Evolutionary conservation across 495 filamentous ascomycete genomes (phyloP), one percentile per base, ranked within the genome.

Genomic region (Talaromyces adpressus): DNA sequence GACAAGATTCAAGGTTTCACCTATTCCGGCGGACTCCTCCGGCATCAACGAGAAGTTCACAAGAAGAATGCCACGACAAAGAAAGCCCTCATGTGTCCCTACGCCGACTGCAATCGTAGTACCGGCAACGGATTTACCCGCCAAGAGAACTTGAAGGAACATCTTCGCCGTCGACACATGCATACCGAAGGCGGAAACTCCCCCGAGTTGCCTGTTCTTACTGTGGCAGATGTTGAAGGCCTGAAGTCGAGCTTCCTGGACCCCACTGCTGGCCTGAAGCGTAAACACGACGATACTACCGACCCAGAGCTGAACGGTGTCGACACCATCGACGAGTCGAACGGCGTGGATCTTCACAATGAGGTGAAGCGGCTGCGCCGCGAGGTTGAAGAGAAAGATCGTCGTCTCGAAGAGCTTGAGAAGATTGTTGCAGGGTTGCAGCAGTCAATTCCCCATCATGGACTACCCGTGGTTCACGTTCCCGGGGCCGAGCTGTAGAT

Each of bases 1-100:
- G 90, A 92, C 65, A 96, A 96, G 66, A 83, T 96, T 0, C 89
- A 89, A 65, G 93, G 93, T 20, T 97, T 97, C 76, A 96, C 93
- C 14, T 97, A 97, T 72, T 91, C 88, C 0, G 93, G 93, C 22
- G 93, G 93, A 9, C 84, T 97, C 2, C 74, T 92, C 8, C 84
- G 93, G 3, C 93, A 97, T 77, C 88, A 95, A 71, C 86, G 93
- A 57, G 93, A 97, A 75, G 91, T 96, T 1, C 93, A 97, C 74
- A 87, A 86, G 69, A 89, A 91, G 75, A 87, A 93, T 69, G 88
- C 90, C 54, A 91, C 91, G 4, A 89, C 91, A 20, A 89, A 91
- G 75, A 89, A 93, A 65, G 82, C 87, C 7, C 81, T 94, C 52
- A 87, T 88, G 77, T 97, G 93, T 67, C 92, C 92, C 0, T 87